Base-by-base conservation (phyloP, 2,329 filamentous ascomycete species). In the Monascus ruber region DNA sequence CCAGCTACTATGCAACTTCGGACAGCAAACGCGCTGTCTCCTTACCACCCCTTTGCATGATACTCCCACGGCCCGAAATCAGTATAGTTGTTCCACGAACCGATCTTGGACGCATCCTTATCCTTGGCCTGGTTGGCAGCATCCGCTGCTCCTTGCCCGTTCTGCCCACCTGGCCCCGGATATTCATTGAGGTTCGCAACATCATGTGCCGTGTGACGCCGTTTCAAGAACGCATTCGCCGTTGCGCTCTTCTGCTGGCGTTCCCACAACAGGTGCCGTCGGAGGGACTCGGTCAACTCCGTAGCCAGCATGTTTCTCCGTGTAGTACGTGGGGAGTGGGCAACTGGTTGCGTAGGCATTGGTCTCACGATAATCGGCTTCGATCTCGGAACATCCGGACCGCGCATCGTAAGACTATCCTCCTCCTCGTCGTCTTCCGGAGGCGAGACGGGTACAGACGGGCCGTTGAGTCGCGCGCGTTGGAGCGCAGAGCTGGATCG, bases 271-370 rank as follows among this genome's bases (percentile, higher is more conserved):
- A 98, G 79, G 53, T 95, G 85, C 51, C 87, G 84, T 24, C 91
- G 79, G 3, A 98, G 78, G 24, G 86, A 94, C 59, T 94, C 87
- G 2, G 89, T 95, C 39, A 98, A 71, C 66, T 98, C 91, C 0
- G 85, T 93, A 6, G 85, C 83, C 41, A 98, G 74, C 91, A 98
- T 98, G 63, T 95, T 93, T 44, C 88, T 78, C 37, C 91, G 78
- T 0, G 88, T 95, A 0, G 89, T 95, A 42, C 87, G 79, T 4
- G 91, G 91, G 4, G 91, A 96, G 47, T 94, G 74, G 1, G 86
- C 84, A 26, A 80, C 77, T 40, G 85, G 82, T 47, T 83, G 77
- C 5, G 69, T 69, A 41, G 79, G 79, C n/a, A 74, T 74, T 17
- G 81, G 75, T 9, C 78, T 81, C 55, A 81, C 76, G 53, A 81